Conservation (phyloP, 345 rosid genomes). For the Eucalyptus erythrocorys region DNA sequence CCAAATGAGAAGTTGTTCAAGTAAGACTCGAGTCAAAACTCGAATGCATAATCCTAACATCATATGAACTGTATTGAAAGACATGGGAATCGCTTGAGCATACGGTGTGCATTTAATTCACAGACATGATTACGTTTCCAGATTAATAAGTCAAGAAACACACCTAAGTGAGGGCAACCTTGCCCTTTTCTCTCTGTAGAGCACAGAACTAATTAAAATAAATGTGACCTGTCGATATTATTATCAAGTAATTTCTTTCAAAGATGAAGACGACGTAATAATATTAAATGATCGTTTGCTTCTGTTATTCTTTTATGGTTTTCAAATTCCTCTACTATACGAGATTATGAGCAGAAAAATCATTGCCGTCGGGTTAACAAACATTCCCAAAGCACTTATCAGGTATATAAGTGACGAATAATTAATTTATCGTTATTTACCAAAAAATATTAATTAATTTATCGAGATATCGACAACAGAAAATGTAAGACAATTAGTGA, state of each 20-base stretch:
- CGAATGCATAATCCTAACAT: neutral
- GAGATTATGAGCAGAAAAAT: neutral
- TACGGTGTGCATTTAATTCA: neutral
- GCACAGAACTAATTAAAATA: rapidly evolving
- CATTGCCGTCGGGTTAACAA: rapidly evolving
- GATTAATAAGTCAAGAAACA: neutral
- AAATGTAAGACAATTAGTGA: neutral
- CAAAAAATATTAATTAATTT: neutral
- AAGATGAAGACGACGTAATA: rapidly evolving
- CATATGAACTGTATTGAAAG: neutral
- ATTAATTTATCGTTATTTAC: neutral
- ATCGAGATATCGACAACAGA: neutral
- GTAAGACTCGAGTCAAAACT: neutral
- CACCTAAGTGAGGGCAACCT: neutral
- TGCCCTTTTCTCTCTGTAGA: neutral
- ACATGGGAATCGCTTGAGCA: neutral
- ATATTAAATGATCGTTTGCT: rapidly evolving
- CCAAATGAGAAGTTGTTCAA: neutral
- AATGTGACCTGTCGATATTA: rapidly evolving
- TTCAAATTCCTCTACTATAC: rapidly evolving
- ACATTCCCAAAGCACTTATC: neutral
- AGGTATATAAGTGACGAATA: rapidly evolving
- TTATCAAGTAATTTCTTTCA: neutral
- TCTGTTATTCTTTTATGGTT: neutral
- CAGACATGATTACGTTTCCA: rapidly evolving